phyloP scores from a whole-genome alignment of 768 basidiomycete species.

The Trametes sanguinea region DNA sequence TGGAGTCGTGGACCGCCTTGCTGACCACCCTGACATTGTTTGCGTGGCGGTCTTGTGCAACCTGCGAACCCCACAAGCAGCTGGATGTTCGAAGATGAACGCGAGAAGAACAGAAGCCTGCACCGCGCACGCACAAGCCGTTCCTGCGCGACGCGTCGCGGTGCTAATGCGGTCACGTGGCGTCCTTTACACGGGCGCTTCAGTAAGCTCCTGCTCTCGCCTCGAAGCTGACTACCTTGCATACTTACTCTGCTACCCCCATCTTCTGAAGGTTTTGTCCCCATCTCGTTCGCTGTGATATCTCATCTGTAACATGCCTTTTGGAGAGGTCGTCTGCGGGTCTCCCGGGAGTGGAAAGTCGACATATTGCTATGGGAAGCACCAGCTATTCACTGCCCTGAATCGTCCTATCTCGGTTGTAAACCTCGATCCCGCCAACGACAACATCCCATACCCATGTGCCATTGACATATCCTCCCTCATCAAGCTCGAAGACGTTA shows the following conservation, averaged over 20 bases:
- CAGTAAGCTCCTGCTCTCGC: no score
- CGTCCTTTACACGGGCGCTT: no score
- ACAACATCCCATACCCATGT: slow-evolving; percentile 88
- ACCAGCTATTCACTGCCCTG: slow-evolving; percentile 87
- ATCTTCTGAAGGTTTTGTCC: not conserved
- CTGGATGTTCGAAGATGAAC: no score
- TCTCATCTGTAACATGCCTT: slow-evolving; percentile 58
- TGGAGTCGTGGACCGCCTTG: not conserved
- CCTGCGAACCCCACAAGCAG: no score
- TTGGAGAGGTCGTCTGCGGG: slow-evolving; percentile 85
- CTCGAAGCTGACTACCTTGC: not conserved
- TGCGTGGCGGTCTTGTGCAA: not conserved
- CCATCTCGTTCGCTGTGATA: not conserved
- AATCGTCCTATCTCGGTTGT: slow-evolving; percentile 85
- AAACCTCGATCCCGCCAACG: slow-evolving; percentile 96
- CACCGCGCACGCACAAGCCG: not conserved
- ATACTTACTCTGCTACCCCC: not conserved
- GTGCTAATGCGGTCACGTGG: slow-evolving; percentile 13
- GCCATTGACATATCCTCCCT: slow-evolving; percentile 82
- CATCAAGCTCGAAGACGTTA: slow-evolving; percentile 85
- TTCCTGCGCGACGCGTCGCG: not conserved
- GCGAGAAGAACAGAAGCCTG: not conserved
- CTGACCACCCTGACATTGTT: not conserved
- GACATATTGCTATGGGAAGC: slow-evolving; percentile 85
- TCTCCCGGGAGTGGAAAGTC: slow-evolving; percentile 88